Evolutionary conservation across 2,329 filamentous ascomycete genomes (phyloP).

Genomic region (Myriosclerotinia scirpicola): DNA sequence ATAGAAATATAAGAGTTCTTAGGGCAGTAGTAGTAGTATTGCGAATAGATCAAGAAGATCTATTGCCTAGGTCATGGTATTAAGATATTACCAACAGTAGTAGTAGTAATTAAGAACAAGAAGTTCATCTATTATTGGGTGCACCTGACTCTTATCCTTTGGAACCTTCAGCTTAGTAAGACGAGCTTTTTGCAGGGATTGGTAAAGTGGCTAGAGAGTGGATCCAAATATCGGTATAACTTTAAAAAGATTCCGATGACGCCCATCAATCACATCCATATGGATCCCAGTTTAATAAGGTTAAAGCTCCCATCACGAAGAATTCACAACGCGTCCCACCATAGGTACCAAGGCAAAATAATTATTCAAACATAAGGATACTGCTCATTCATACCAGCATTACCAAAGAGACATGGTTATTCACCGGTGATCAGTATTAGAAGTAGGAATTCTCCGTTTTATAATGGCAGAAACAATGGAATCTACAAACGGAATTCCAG

Average conservation of each 20-base stretch:
- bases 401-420: background rate
- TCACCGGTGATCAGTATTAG: background rate
- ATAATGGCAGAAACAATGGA: slow-evolving; percentile 6
- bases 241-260: slow-evolving; percentile 18
- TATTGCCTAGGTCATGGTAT: no score
- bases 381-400: background rate
- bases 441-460: background rate
- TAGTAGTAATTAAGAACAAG: no score
- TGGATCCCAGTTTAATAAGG: background rate
- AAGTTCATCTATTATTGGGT: no score
- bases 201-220: no score
- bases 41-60: background rate
- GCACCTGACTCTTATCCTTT: no score
- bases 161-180: no score
- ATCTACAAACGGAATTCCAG: background rate
- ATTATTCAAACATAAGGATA: background rate
- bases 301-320: slow-evolving; percentile 17
- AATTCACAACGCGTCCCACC: slow-evolving; percentile 22
- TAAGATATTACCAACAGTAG: no score
- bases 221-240: background rate
- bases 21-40: background rate
- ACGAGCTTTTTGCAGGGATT: no score
- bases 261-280: background rate
- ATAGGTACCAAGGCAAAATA: slow-evolving; percentile 5
- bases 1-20: background rate